phyloP scores from a whole-genome alignment of 1,284 basidiomycete genomes.

The Ustilago lituana region DNA sequence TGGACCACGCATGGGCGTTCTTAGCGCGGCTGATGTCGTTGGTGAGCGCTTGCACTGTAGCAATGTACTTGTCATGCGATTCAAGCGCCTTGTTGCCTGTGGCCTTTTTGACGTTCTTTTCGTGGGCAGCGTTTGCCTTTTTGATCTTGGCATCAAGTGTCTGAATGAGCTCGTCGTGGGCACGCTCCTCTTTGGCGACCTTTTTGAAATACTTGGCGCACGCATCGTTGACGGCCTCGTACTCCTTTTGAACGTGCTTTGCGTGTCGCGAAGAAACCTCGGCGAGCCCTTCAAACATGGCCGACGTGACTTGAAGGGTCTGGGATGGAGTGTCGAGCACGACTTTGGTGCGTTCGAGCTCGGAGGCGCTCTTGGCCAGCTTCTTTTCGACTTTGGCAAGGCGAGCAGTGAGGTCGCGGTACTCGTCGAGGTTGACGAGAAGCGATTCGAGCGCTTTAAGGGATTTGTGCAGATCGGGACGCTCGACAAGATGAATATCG shows the following conservation, averaged over 20 bases:
- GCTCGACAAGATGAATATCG: conserved; percentile 43
- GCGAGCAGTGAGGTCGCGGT: conserved; percentile 54
- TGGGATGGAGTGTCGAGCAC: conserved; percentile 53
- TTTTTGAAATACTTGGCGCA: conserved; percentile 64
- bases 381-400: conserved; percentile 64
- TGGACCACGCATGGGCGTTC: conserved; percentile 44
- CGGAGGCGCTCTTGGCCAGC: conserved; percentile 54
- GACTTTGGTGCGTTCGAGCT: conserved; percentile 58
- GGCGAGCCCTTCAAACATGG: conserved; percentile 56
- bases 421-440: conserved; percentile 64
- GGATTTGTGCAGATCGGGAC: conserved; percentile 61
- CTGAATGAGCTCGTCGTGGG: conserved; percentile 60
- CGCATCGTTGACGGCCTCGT: conserved; percentile 64
- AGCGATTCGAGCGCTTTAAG: conserved; percentile 61
- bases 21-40: conserved; percentile 59
- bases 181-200: conserved; percentile 65
- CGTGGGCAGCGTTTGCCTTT: conserved; percentile 62
- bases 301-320: conserved; percentile 50
- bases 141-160: conserved; percentile 63
- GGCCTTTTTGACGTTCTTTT: conserved; percentile 59
- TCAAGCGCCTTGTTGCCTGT: conserved; percentile 49
- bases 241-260: conserved; percentile 62
- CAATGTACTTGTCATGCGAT: conserved; percentile 64
- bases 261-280: conserved; percentile 59
- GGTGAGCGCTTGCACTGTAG: conserved; percentile 53